Base-by-base conservation (phyloP, 2,329 filamentous ascomycete genomes). In the Xylariales sp. region DNA sequence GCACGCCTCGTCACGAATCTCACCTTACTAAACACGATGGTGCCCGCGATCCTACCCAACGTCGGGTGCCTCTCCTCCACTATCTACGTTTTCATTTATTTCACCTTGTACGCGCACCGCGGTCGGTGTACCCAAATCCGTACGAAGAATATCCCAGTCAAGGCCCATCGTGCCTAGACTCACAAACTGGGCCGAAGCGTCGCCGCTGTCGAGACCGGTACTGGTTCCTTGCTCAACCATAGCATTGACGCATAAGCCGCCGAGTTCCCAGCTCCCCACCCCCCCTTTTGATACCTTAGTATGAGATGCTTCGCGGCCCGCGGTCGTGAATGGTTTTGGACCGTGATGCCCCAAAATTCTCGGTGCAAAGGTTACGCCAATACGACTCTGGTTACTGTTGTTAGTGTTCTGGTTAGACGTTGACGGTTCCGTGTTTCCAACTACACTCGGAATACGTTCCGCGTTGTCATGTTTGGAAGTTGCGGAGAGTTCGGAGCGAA, bases 241-340 rank as follows among this genome's bases (percentile, higher is more conserved):
- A 5, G 70, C 58, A 56, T 67, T 69, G 57, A 71, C 50, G 52
- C 68, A 74, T 18, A 64, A 14, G 39, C 70, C 64, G 3, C 63
- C 65, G n/a, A 71, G 55, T 12, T 71, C 69, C 73, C 74, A 76
- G 61, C 55, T 65, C 2, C 54, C 65, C 50, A 60, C 36, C 1
- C 56, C 62, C 9, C 61, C 67, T 5, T 64, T 64, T 14, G 16
- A 54, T 4, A 28, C 16, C 48, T 52, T 56, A 3, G 61, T 56
- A 41, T 65, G 46, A 23, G 48, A 62, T 7, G 52, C 41, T 18
- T 46, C 70, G 41, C 66, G 64, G n/a, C 64, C 63, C 4, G 68
- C 61, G 7, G 67, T 62, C n/a, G 54, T 45, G 57, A 72, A 73
- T 6, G 70, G 56, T 49, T 66, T 57, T 10, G 69, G 63, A 2